Conservation (phyloP, 805 yeast species). For the Lipomyces sp. region DNA sequence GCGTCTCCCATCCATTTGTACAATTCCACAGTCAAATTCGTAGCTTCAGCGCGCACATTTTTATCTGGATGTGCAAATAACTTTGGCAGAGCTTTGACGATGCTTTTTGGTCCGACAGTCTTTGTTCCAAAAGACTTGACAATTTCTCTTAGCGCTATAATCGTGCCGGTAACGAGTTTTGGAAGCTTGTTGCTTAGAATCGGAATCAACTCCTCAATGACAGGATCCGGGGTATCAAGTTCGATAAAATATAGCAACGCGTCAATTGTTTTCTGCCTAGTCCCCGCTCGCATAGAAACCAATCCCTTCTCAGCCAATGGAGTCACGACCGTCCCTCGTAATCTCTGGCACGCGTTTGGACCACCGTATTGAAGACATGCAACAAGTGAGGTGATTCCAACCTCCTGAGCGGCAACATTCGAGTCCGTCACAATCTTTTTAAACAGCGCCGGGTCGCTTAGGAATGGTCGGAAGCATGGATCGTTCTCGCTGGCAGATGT, state of each 20-base stretch:
- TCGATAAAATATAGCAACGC: conserved; percentile 68
- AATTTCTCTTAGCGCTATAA: conserved; percentile 60
- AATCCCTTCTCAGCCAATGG: conserved; percentile 80
- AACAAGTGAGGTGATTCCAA: conserved; percentile 64
- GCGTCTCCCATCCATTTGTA: conserved; percentile 74
- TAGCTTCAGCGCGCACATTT: conserved; percentile 80
- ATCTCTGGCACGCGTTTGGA: conserved; percentile 45
- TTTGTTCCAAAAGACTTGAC: conserved; percentile 66
- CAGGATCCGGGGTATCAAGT: conserved; percentile 64
- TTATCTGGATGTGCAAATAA: conserved; percentile 85
- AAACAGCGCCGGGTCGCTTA: conserved; percentile 59
- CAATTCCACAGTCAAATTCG: conserved; percentile 67
- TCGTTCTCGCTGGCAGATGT: conserved; percentile 61
- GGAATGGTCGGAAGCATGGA: conserved; percentile 56
- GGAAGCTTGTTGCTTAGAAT: conserved; percentile 68
- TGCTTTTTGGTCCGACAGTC: conserved; percentile 60
- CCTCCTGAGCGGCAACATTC: conserved; percentile 91
- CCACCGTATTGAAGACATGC: conserved; percentile 65
- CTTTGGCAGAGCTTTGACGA: conserved; percentile 63
- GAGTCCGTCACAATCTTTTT: conserved; percentile 70
- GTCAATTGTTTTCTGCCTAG: conserved; percentile 68
- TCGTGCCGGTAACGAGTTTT: conserved; percentile 73
- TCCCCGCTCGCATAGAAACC: conserved; percentile 72
- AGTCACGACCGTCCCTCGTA: conserved; percentile 50
- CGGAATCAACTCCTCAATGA: conserved; percentile 70